Conservation (phyloP, 2,329 filamentous ascomycete genomes). For the Magnaporthiopsis poae region DNA sequence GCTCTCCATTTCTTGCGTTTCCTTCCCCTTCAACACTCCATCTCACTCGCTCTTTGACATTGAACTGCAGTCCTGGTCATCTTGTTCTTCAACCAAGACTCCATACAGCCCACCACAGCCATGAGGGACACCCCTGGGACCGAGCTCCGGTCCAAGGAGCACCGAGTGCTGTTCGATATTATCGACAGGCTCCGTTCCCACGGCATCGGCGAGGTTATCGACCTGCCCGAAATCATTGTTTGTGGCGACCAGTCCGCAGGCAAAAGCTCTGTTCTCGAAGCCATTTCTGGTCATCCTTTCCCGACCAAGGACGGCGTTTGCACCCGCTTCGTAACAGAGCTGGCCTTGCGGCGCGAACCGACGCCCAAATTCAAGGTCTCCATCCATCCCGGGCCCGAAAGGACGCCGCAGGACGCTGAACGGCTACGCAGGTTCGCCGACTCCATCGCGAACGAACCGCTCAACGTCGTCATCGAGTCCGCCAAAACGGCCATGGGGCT, state of each 20-base stretch:
- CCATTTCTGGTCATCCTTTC: constrained; percentile 52
- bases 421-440: constrained; percentile 19
- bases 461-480: constrained; percentile 27
- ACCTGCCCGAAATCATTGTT: constrained; percentile 42
- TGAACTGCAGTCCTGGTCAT: not conserved
- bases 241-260: constrained; percentile 53
- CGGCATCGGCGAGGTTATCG: constrained; percentile 27
- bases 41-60: too few relatives aligned
- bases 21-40: too few relatives aligned
- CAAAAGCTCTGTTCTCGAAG: constrained; percentile 57
- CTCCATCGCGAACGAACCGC: constrained; percentile 11
- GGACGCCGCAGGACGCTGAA: constrained; percentile 19
- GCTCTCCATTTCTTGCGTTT: too few relatives aligned
- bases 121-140: too few relatives aligned
- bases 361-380: constrained; percentile 25
- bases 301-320: constrained; percentile 48
- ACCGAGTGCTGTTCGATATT: constrained; percentile 28
- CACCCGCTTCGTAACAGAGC: constrained; percentile 53
- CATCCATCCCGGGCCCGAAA: constrained; percentile 25
- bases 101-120: too few relatives aligned
- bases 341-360: constrained; percentile 40
- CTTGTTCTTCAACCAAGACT: not conserved
- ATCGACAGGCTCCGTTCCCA: constrained; percentile 29
- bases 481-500: constrained; percentile 42
- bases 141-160: constrained; percentile 20